Percentiles rank a stretch among this genome's conserved stretches.
Conservation (phyloP, 257 asterid genomes). For the Salvia splendens region DNA sequence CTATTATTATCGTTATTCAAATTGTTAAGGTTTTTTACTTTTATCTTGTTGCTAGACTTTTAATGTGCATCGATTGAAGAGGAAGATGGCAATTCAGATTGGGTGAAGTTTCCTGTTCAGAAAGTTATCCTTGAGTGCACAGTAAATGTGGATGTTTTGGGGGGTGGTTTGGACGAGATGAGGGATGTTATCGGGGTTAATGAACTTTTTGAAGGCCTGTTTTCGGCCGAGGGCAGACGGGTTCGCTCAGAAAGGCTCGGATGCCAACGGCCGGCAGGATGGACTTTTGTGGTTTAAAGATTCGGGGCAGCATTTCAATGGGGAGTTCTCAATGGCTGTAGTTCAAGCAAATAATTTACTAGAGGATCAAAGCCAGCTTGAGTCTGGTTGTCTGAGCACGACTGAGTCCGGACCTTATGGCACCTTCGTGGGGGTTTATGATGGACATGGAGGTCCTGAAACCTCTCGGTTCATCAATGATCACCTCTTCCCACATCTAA, state of each 20-base stretch:
- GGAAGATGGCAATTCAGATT: background rate
- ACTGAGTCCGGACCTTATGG: conserved; percentile 68
- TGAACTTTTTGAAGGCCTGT: conserved; percentile 71
- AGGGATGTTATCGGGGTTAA: conserved; percentile 76
- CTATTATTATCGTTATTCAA: conserved; percentile 10
- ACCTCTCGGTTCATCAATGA: conserved; percentile 76
- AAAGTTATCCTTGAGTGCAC: conserved; percentile 28
- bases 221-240: conserved; percentile 63
- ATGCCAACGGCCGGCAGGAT: conserved; percentile 60
- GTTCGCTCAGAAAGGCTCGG: conserved; percentile 47
- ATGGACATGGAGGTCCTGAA: conserved; percentile 93
- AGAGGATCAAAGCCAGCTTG: conserved; percentile 91
- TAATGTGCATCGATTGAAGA: conserved; percentile 3
- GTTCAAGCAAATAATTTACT: conserved; percentile 84
- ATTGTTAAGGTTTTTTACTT: conserved; percentile 32
- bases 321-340: conserved; percentile 88
- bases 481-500: conserved; percentile 73
- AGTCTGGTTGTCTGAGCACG: conserved; percentile 67
- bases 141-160: conserved; percentile 47
- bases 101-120: conserved; percentile 20
- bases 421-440: conserved; percentile 84
- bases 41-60: conserved; percentile 34
- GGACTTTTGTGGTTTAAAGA: conserved; percentile 82
- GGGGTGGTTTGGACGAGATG: conserved; percentile 63
- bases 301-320: conserved; percentile 69